A percentile compares a stretch with the other conserved stretches of the same genome.
These are phyloP conservation scores for Colletotrichum acutatum DNA, from an alignment of 2,329 filamentous ascomycete species.

Conservation along the genomic window DNA sequence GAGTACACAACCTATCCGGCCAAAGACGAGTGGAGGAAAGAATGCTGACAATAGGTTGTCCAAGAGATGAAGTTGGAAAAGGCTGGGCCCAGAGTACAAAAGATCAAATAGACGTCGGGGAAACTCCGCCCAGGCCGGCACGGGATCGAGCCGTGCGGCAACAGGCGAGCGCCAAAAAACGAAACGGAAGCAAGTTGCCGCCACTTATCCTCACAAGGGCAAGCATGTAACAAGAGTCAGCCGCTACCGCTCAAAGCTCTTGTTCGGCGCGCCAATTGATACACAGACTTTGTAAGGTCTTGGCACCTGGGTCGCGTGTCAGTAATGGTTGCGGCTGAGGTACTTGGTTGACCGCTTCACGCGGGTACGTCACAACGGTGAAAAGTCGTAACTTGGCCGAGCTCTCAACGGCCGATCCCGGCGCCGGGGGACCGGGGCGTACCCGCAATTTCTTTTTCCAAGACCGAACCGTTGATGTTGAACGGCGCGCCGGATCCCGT, in stretches of 20 bases:
- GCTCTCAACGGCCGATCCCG: slow-evolving; percentile 20
- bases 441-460: background rate
- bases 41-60: background rate
- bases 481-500: background rate
- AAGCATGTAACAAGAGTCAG: background rate
- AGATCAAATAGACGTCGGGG: background rate
- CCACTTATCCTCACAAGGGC: background rate
- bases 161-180: background rate
- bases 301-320: background rate
- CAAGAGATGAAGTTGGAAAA: background rate
- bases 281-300: background rate
- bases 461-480: background rate
- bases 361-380: background rate
- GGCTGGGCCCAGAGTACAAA: background rate
- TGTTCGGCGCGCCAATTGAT: background rate
- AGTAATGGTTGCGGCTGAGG: background rate
- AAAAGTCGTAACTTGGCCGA: background rate
- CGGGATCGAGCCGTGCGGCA: slow-evolving; percentile 5
- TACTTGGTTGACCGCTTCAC: background rate
- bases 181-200: background rate
- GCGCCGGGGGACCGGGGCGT: slow-evolving; percentile 4
- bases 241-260: background rate
- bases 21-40: background rate
- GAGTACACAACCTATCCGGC: background rate
- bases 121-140: background rate